Evolutionary conservation across 768 basidiomycete genomes (phyloP).

Genomic region (Scleroderma citrinum): DNA sequence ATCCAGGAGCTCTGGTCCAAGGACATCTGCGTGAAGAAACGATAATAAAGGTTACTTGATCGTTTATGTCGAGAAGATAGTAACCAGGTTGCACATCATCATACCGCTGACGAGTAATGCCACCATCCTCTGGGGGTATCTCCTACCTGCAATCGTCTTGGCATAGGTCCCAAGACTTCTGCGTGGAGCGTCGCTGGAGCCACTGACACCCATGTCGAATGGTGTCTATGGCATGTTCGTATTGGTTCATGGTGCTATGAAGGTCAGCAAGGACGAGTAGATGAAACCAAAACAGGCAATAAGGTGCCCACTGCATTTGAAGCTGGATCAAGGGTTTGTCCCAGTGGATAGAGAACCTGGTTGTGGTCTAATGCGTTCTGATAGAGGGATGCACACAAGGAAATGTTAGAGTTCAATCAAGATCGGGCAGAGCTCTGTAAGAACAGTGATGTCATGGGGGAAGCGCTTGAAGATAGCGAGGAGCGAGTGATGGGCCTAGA

Average conservation of each 20-base stretch:
- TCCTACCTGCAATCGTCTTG: slow-evolving; percentile 85
- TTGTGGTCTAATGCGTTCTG: slow-evolving; percentile 71
- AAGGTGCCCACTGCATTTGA: slow-evolving; percentile 7
- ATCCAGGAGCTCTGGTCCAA: too few species aligned
- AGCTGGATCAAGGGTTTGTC: slow-evolving; percentile 33
- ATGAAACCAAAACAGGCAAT: slow-evolving; percentile 27
- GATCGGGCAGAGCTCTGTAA: slow-evolving; percentile 72
- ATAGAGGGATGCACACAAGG: slow-evolving; percentile 59
- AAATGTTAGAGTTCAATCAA: slow-evolving; percentile 67
- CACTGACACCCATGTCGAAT: slow-evolving; percentile 79
- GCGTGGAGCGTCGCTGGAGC: slow-evolving; percentile 77
- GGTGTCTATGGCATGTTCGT: slow-evolving; percentile 59
- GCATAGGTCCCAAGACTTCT: slow-evolving; percentile 74
- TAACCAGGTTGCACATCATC: slow-evolving; percentile 51
- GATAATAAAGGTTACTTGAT: too few species aligned
- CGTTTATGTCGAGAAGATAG: slow-evolving; percentile 36
- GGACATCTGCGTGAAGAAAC: too few species aligned
- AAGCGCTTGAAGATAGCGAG: slow-evolving; percentile 56
- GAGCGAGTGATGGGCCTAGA: slow-evolving; percentile 24
- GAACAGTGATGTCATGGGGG: slow-evolving; percentile 74
- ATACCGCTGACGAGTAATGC: slow-evolving; percentile 27
- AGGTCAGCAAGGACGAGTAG: slow-evolving; percentile 84
- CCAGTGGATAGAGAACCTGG: slow-evolving; percentile 34
- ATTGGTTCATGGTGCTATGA: slow-evolving; percentile 63
- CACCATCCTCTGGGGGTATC: slow-evolving; percentile 54